Base-by-base conservation (phyloP, 768 basidiomycete species). In the Arthromyces matolae region DNA sequence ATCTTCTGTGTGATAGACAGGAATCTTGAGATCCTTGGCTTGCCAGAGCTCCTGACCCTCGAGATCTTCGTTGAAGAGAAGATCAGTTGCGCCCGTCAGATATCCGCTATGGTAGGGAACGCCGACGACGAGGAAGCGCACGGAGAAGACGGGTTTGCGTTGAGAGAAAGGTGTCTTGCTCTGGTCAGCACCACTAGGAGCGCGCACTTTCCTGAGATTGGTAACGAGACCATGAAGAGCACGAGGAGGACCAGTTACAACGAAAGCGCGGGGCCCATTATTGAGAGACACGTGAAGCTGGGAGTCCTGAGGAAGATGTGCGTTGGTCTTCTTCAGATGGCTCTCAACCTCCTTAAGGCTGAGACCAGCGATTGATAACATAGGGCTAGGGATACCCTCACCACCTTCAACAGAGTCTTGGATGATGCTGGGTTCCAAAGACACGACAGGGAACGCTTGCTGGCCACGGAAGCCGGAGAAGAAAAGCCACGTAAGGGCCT, bases 41-140 rank as follows among this genome's bases (percentile, higher is more conserved):
- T 68, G 62, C 90, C 91, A 94, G 20, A 95, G 62, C 58, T 95
- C 92, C 59, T 91, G 78, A 9, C 69, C 43, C 35, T 25, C 72
- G 28, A 94, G 67, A 70, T 94, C 91, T 49, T 86, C 80, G n/a
- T 78, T 65, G 31, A 87, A 66, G 38, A 96, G 68, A 65, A 83
- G 87, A 53, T 92, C 80, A 2, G 91, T 81, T 1, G 83, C 86
- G 23, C 79, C 83, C 14, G 62, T 62, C 45, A 99, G 74, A 67
- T 97, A 95, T 16, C 73, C 71, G 66, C 93, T 94, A 75, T 99
- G 96, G 71, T 93, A 99, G 1, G 96, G 96, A 2, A 93, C 95
- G 44, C 84, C 87, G 60, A 99, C 88, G n/a, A 91, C 86, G 59
- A 99, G 72, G 76, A 98, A 99, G 36, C 96, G 85, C 39, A 89